Evolutionary conservation across 345 rosid genomes (phyloP), one percentile per base, ranked within the genome.

Genomic region (Eutrema yunnanense): DNA sequence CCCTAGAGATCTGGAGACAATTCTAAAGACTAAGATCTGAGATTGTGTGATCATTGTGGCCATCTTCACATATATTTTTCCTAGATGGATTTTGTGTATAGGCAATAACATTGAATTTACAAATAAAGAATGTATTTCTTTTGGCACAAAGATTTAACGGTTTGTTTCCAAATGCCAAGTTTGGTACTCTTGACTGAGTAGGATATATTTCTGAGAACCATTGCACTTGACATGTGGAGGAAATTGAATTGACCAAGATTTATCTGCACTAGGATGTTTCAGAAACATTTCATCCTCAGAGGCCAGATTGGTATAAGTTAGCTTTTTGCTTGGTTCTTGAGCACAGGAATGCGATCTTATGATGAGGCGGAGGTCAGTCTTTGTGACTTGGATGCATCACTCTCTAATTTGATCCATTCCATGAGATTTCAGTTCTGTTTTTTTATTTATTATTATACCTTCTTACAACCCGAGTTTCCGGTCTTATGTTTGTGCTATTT

Each of bases 221-320:
- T 62, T 46, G 30, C 54, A 40, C 62, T 62, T 62, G 43, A 49
- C 0, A 9, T 40, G 49, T 30, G 44, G 22, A 50, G 7, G 3
- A 41, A 22, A 34, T 72, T 12, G 22, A 12, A n/a, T 4, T 72
- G 62, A 72, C 43, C 5, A 1, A 53, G 55, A 6, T 62, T 53
- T 26, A 32, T 72, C 5, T 19, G 19, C 64, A 26, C 4, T 52
- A 90, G 92, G 83, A 71, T 43, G 65, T 59, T 47, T 27, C 85
- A 82, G 80, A 79, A 58, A 85, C 60, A 63, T 54, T 85, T 72
- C 92, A 82, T 61, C 87, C 96, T 37, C 85, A 87, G 33, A 82
- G 90, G 42, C 86, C 92, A 4, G 86, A 80, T 72, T 92, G 95
- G 92, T 90, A 84, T 27, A 19, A 19, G 19, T n/a, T 0, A 93